Evolutionary conservation across 2,329 filamentous ascomycete genomes (phyloP).

Genomic region (Elsinoe fawcettii): DNA sequence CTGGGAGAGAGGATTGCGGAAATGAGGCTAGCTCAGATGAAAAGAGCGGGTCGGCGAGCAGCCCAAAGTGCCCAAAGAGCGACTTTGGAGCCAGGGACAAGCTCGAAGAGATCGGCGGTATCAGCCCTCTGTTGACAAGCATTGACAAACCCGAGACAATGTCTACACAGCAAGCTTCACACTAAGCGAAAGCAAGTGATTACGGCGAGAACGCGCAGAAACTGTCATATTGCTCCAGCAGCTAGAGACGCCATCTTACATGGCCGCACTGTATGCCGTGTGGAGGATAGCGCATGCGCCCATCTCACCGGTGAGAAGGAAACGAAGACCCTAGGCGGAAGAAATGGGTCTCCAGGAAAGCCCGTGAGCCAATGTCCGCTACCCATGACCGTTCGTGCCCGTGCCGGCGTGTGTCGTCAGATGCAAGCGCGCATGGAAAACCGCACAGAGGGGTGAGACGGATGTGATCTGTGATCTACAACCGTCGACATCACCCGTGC

Average conservation of each 20-base stretch:
- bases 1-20: background rate
- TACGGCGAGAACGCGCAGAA: background rate
- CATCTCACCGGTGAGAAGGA: background rate
- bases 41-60: background rate
- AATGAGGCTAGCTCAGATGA: slow-evolving; percentile 1
- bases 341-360: background rate
- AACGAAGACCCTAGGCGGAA: background rate
- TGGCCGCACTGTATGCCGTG: background rate
- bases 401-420: slow-evolving; percentile 7
- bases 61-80: background rate
- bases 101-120: background rate
- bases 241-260: background rate
- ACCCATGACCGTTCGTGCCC: background rate
- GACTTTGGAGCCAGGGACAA: background rate
- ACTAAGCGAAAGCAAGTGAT: background rate
- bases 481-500: background rate
- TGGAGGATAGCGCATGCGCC: background rate
- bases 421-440: background rate
- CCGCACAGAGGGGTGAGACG: slow-evolving; percentile 8
- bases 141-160: background rate
- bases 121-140: slow-evolving; percentile 5
- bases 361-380: background rate
- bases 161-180: background rate
- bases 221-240: background rate
- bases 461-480: slow-evolving; percentile 12